phyloP scores from a whole-genome alignment of 2,329 filamentous ascomycete species.

The Ophiostoma fasciatum region DNA sequence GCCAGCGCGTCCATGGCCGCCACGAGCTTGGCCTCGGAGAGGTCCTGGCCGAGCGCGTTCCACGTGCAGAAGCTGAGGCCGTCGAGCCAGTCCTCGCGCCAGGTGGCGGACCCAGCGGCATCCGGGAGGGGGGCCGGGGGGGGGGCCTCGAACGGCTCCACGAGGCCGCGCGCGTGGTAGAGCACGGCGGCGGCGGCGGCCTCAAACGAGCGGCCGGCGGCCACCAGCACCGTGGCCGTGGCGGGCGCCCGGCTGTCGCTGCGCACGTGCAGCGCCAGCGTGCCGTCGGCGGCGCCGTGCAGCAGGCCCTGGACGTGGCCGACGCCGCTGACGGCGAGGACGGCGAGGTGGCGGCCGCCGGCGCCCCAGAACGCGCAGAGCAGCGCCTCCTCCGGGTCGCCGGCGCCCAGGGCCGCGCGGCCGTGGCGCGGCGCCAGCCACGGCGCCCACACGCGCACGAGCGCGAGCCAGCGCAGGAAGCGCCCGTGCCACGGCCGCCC shows the following conservation, averaged over 20 bases:
- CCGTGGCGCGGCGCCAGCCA: conserved; percentile 89
- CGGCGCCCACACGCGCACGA: conserved; percentile 64
- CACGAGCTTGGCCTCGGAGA: conserved; percentile 70
- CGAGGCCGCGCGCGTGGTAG: conserved; percentile 66
- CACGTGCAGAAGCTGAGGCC: conserved; percentile 92
- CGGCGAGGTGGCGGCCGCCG: conserved; percentile 59
- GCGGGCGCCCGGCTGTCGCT: conserved; percentile 50
- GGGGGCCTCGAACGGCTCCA: conserved; percentile 18
- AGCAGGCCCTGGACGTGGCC: conserved; percentile 57
- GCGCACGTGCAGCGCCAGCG: conserved; percentile 51
- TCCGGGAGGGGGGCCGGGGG: neutral
- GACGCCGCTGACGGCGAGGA: conserved; percentile 64
- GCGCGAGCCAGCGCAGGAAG: conserved; percentile 54
- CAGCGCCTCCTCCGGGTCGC: neutral
- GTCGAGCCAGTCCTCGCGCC: conserved; percentile 83
- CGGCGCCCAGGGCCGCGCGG: conserved; percentile 39
- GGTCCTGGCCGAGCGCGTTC: conserved; percentile 75
- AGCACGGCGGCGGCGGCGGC: conserved; percentile 65
- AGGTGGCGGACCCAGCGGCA: conserved; percentile 37
- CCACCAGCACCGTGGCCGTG: conserved; percentile 49
- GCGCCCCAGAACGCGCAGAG: conserved; percentile 45
- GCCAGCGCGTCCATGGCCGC: conserved; percentile 58
- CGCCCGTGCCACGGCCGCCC: conserved; percentile 41
- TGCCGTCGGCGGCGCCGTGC: conserved; percentile 46
- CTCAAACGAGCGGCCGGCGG: conserved; percentile 59